Evolutionary conservation across 2,329 filamentous ascomycete species (phyloP).

Genomic region (Tothia fuscella): DNA sequence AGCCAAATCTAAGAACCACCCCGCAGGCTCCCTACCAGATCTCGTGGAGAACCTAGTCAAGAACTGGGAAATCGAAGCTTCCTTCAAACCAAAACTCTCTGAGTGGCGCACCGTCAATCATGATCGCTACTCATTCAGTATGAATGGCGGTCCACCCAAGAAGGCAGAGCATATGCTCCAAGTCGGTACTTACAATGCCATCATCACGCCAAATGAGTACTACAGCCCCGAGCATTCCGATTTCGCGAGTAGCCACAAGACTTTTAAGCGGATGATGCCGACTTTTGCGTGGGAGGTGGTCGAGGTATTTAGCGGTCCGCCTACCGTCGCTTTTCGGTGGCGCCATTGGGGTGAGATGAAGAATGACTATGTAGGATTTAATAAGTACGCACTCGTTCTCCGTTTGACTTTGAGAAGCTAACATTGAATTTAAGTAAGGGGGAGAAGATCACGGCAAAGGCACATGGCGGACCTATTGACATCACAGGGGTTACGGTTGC

Average conservation of each 20-base stretch:
- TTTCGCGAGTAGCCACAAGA: slow-evolving; percentile 54
- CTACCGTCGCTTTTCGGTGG: slow-evolving; percentile 52
- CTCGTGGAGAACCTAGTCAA: slow-evolving; percentile 60
- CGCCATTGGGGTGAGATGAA: slow-evolving; percentile 57
- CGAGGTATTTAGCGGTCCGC: slow-evolving; percentile 55
- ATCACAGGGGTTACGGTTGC: slow-evolving; percentile 53
- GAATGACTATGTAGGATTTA: slow-evolving; percentile 52
- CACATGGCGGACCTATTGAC: slow-evolving; percentile 49
- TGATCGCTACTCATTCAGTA: slow-evolving; percentile 47
- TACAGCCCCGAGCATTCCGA: slow-evolving; percentile 51
- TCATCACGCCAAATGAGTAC: slow-evolving; percentile 51
- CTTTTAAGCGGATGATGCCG: slow-evolving; percentile 63
- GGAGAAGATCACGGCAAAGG: slow-evolving; percentile 50
- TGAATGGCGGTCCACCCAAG: slow-evolving; percentile 48
- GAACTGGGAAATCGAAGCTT: slow-evolving; percentile 63
- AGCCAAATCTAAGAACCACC: slow-evolving; percentile 48
- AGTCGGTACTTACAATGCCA: slow-evolving; percentile 58
- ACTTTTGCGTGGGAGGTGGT: slow-evolving; percentile 60
- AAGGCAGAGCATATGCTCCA: slow-evolving; percentile 52
- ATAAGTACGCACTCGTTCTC: slow-evolving; percentile 38
- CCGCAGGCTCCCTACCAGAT: slow-evolving; percentile 42
- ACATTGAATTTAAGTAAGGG: slow-evolving; percentile 36
- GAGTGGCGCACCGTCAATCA: slow-evolving; percentile 57
- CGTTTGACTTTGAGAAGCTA: no score
- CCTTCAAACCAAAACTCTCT: slow-evolving; percentile 48